phyloP scores from a whole-genome alignment of 371 early-diverging fungal genomes.

The Cokeromyces recurvatus region DNA sequence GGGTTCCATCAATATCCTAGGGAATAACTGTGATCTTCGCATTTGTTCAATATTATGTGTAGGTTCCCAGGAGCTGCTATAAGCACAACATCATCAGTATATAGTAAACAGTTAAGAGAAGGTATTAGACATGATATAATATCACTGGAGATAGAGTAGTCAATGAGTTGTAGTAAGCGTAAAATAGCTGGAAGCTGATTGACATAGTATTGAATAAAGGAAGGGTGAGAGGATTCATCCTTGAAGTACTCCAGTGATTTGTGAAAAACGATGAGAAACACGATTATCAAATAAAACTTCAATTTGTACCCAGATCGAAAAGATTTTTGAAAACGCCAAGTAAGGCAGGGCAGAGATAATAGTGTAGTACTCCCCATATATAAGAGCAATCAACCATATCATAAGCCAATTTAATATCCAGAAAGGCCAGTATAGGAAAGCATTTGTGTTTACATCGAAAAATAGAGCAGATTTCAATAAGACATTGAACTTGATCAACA shows the following conservation, averaged over 20 bases:
- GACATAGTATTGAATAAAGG: conserved; percentile 22
- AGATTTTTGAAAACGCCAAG: conserved; percentile 5
- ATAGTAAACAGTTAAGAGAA: conserved; percentile 1
- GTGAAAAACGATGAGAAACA: conserved; percentile 5
- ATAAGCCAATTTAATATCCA: conserved; percentile 23
- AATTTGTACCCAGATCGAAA: conserved; percentile 11
- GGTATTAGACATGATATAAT: neutral
- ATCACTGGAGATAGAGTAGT: neutral
- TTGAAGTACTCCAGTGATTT: conserved; percentile 18
- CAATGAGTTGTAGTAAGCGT: neutral
- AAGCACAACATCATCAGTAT: conserved; percentile 21
- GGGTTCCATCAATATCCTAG: no score
- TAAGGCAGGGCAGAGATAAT: neutral
- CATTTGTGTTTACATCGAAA: neutral
- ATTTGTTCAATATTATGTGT: no score
- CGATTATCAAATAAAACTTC: conserved; percentile 2
- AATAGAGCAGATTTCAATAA: conserved; percentile 8
- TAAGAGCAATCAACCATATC: conserved; percentile 12
- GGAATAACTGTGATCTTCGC: no score
- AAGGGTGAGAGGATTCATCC: conserved; percentile 24
- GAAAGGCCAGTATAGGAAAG: conserved; percentile 10
- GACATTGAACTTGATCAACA: conserved; percentile 20
- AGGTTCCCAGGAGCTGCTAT: neutral
- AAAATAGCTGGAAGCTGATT: conserved; percentile 12
- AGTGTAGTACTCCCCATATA: neutral